Evolutionary conservation across 768 basidiomycete species (phyloP), one percentile per base, ranked within the genome.

Genomic region (Podaxis mareebaensis): DNA sequence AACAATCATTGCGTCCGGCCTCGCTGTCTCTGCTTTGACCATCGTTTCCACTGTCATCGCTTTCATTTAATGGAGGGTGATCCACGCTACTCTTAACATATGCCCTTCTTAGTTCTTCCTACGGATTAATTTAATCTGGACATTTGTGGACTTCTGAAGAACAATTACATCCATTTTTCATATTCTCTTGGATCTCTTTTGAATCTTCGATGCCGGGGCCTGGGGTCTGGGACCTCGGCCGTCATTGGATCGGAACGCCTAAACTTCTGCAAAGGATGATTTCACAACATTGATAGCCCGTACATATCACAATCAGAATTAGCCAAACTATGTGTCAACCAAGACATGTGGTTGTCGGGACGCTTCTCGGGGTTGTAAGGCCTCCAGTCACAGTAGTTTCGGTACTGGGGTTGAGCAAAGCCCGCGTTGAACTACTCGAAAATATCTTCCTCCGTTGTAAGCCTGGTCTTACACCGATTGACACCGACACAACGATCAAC

Each of bases 401-500:
- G 63, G 63, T 64, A 60, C 15, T 63, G 58, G 0, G 71, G 72
- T 20, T 67, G 65, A 33, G 73, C 53, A 53, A 66, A 67, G 7
- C 66, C 7, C 44, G 3, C 74, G 0, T 78, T 80, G 39, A 86
- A 68, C 58, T 79, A 74, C 4, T 68, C 67, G 58, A 86, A 72
- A 15, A 86, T 75, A 7, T 73, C 75, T 60, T 81, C 75, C 69
- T 86, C 85, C 33, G 33, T 8, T 33, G 7, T 10, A 3, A 10
- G 10, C 33, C 33, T 33, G 33, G 8, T 33, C 33, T 33, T 10
- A 33, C 2, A 33, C 33, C 8, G 10, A 33, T 33, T 33, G 2
- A 33, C 33, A 33, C 10, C 0, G 7, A 33, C 33, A 33, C 33
- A 33, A 33, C 10, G 8, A 10, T 33, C 33, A 33, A 33, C 33